Base-by-base conservation (phyloP, 352 stramenopile species). In the Phytophthora syringae region DNA sequence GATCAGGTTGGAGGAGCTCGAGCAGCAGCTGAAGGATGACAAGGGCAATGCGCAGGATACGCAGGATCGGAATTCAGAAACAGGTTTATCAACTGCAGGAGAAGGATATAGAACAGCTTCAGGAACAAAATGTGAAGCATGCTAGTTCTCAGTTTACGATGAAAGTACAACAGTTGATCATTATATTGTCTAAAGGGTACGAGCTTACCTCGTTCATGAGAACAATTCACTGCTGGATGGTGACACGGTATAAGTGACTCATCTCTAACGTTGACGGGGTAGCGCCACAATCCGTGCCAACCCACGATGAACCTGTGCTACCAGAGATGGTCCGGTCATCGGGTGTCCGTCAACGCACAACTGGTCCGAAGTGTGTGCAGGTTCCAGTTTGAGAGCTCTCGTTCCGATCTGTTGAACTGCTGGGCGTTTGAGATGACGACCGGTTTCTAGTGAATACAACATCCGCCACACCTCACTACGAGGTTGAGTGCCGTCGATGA, bases 1-100 rank as follows among this genome's bases (percentile, higher is more conserved):
- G 10, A 81, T 74, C 58, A 64, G 69, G 52, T 44, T 87, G 20
- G 66, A 78, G 44, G 67, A 83, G 43, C 58, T 91, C 3, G 53
- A 72, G 21, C 36, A 62, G 7, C 24, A 83, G 22, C 28, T 80
- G 7, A 52, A 70, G 3, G 45, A 49, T 20, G 9, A 6, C 24
- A 42, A 22, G 67, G 54, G 13, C 34, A 54, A 40, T 25, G 6
- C 9, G 9, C 30, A 27, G 13, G 20, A 18, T 22, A 39, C 58
- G 12, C 39, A 70, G 12, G 44, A 78, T 1, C 45, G 57, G 12
- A 71, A 60, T 84, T 2, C 52, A 72, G 30, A 51, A 67, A 15
- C 60, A 79, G 42, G 36, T 80, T 34, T 34, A 39, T 7, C 60
- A 69, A 11, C 60, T 75, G 22, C 24, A 67, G 9, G 43, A 80